Percentiles rank a stretch among this genome's conserved stretches.
These are phyloP conservation scores for Pyrenophora tritici-repentis DNA, from an alignment of 2,329 filamentous ascomycete genomes.

Conservation along the genomic window DNA sequence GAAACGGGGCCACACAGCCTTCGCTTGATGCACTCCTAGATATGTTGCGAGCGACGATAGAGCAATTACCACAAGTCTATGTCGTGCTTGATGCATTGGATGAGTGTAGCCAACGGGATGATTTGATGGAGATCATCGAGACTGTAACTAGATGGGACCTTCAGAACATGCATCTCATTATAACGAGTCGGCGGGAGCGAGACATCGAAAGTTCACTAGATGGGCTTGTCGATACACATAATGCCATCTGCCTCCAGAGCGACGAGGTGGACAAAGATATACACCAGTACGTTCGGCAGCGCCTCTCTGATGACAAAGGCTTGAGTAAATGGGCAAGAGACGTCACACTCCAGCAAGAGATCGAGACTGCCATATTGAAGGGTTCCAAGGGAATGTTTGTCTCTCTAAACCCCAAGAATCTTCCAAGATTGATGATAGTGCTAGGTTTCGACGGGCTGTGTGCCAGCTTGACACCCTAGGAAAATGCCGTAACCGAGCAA, in stretches of 20 bases:
- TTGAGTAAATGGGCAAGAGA: slow-evolving; percentile 35
- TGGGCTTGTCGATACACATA: slow-evolving; percentile 10
- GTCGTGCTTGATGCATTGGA: slow-evolving; percentile 38
- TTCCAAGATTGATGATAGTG: slow-evolving; percentile 6
- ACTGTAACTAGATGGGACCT: slow-evolving; percentile 27
- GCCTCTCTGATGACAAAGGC: slow-evolving; percentile 42
- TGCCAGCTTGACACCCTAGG: slow-evolving; percentile 32
- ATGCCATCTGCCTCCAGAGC: slow-evolving; percentile 29
- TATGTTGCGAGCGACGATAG: slow-evolving; percentile 29
- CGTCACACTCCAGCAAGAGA: slow-evolving; percentile 29
- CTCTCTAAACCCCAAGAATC: not conserved
- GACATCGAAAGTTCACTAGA: slow-evolving; percentile 33
- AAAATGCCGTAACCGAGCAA: slow-evolving; percentile 24
- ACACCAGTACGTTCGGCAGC: slow-evolving; percentile 31
- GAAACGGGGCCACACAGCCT: no score
- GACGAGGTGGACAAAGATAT: slow-evolving; percentile 36
- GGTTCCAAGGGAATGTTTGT: slow-evolving; percentile 34
- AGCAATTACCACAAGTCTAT: slow-evolving; percentile 24
- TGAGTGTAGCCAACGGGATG: slow-evolving; percentile 28
- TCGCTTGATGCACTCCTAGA: no score
- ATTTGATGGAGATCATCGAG: slow-evolving; percentile 30
- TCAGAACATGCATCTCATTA: slow-evolving; percentile 28
- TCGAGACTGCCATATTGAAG: slow-evolving; percentile 29
- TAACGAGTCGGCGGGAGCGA: slow-evolving; percentile 38
- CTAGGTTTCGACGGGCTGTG: slow-evolving; percentile 36